These are phyloP conservation scores for Panaeolus cyanescens DNA, from an alignment of 768 basidiomycete species.

Conservation along the genomic window DNA sequence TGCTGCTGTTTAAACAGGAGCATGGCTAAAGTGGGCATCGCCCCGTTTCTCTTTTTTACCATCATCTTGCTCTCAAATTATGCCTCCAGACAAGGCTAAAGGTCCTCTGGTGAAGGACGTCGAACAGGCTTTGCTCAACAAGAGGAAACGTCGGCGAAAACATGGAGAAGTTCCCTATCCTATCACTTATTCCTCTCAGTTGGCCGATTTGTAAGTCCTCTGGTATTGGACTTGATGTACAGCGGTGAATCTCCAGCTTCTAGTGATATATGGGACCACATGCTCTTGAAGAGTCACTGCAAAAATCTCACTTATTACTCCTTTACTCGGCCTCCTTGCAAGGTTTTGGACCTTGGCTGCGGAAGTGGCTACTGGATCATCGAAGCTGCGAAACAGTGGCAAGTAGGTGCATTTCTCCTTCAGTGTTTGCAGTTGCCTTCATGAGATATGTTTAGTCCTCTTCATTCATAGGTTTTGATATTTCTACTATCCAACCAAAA, in stretches of 20 bases:
- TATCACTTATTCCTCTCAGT: conserved; percentile 45
- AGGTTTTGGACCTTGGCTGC: conserved; percentile 71
- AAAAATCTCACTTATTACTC: conserved; percentile 54
- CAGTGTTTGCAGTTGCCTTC: not conserved
- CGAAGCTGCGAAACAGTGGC: conserved; percentile 68
- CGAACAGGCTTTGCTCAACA: conserved; percentile 43
- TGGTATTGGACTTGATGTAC: too few relatives aligned
- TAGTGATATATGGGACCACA: conserved; percentile 74
- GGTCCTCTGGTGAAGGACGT: conserved; percentile 34
- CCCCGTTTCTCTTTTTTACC: not conserved
- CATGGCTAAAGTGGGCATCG: not conserved
- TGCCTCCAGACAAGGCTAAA: conserved; percentile 15
- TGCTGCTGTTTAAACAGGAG: conserved; percentile 2
- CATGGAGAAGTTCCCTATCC: conserved; percentile 59
- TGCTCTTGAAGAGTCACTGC: conserved; percentile 57
- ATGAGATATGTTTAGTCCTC: conserved; percentile 40
- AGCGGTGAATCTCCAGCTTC: conserved; percentile 1
- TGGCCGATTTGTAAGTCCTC: conserved; percentile 58
- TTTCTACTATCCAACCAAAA: conserved; percentile 54
- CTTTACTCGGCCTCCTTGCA: conserved; percentile 50
- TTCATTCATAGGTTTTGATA: conserved; percentile 62
- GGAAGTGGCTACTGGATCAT: conserved; percentile 74
- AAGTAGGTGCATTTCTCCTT: conserved; percentile 37
- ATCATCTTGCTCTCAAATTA: conserved; percentile 12
- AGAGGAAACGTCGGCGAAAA: conserved; percentile 39